Conservation (phyloP, 2,329 filamentous ascomycete genomes). For the Xylaria sp. region DNA sequence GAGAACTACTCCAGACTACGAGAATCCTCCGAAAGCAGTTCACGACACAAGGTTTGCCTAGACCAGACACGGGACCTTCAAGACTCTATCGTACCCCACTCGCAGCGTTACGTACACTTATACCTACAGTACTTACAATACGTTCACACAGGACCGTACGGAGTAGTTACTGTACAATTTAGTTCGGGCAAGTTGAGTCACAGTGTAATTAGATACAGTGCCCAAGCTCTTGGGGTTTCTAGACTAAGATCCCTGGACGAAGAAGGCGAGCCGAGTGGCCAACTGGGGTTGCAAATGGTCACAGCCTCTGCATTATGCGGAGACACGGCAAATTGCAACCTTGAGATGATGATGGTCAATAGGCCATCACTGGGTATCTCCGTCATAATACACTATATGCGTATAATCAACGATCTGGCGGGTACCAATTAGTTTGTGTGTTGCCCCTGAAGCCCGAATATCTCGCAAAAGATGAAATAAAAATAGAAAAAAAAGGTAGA, state of each 20-base stretch:
- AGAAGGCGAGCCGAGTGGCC: constrained; percentile 26
- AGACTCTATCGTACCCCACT: constrained; percentile 22
- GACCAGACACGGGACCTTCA: constrained; percentile 15
- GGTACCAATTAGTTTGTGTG: not conserved
- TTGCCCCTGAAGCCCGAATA: constrained; percentile 2
- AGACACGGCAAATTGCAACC: constrained; percentile 23
- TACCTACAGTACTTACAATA: too few species aligned
- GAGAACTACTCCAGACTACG: constrained; percentile 21
- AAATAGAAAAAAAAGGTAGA: too few species aligned
- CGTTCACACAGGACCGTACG: not conserved
- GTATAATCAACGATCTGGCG: constrained; percentile 1
- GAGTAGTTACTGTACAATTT: not conserved
- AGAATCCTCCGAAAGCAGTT: constrained; percentile 27
- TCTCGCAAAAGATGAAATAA: not conserved
- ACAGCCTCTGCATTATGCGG: constrained; percentile 36
- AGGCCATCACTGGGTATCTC: not conserved
- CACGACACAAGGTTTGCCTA: constrained; percentile 13
- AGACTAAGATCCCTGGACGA: constrained; percentile 15
- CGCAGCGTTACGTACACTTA: constrained; percentile 29
- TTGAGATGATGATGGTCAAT: constrained; percentile 6
- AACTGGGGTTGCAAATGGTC: constrained; percentile 24
- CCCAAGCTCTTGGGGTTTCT: constrained; percentile 1
- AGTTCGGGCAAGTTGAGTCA: constrained; percentile 5
- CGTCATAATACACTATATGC: not conserved
- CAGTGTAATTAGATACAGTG: constrained; percentile 30